Percentiles rank a stretch among this genome's conserved stretches.
Evolutionary conservation across 2,329 filamentous ascomycete genomes (phyloP).

Genomic region (Chrysoporthe cubensis): DNA sequence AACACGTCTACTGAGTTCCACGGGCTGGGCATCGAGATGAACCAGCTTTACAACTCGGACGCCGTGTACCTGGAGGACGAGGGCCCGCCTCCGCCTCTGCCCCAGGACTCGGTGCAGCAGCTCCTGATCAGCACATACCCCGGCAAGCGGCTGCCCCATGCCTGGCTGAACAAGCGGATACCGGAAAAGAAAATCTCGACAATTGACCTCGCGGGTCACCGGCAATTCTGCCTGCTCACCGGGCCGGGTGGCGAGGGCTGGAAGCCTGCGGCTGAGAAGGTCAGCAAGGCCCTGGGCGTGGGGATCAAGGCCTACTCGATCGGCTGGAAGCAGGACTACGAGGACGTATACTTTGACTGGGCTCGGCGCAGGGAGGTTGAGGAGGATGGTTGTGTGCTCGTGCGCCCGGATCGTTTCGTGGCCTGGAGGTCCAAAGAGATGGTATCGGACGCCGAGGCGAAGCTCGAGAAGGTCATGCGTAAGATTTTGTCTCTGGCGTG

Average conservation of each 20-base stretch:
- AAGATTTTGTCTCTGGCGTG: conserved; percentile 27
- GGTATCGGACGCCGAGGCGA: conserved; percentile 28
- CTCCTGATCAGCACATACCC: conserved; percentile 58
- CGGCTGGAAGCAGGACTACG: conserved; percentile 61
- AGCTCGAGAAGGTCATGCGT: conserved; percentile 32
- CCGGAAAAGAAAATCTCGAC: conserved; percentile 56
- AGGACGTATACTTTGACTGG: conserved; percentile 68
- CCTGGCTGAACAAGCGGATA: conserved; percentile 58
- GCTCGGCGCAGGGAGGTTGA: conserved; percentile 54
- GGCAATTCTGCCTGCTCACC: conserved; percentile 53
- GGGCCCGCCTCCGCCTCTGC: conserved; percentile 39
- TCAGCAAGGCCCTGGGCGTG: conserved; percentile 46
- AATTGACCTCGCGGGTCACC: conserved; percentile 62
- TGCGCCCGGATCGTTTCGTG: conserved; percentile 63
- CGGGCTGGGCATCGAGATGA: conserved; percentile 62
- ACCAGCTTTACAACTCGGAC: conserved; percentile 54
- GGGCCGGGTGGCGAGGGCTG: conserved; percentile 61
- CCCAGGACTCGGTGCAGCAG: conserved; percentile 45
- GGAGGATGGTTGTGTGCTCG: conserved; percentile 61
- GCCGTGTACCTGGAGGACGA: conserved; percentile 53
- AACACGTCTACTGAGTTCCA: conserved; percentile 54
- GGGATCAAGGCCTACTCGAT: conserved; percentile 55
- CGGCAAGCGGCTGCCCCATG: conserved; percentile 64
- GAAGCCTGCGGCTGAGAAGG: conserved; percentile 51
- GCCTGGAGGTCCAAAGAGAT: conserved; percentile 49